Evolutionary conservation across 495 filamentous ascomycete species (phyloP), one percentile per base, ranked within the genome.

Genomic region (Amniculicola lignicola): DNA sequence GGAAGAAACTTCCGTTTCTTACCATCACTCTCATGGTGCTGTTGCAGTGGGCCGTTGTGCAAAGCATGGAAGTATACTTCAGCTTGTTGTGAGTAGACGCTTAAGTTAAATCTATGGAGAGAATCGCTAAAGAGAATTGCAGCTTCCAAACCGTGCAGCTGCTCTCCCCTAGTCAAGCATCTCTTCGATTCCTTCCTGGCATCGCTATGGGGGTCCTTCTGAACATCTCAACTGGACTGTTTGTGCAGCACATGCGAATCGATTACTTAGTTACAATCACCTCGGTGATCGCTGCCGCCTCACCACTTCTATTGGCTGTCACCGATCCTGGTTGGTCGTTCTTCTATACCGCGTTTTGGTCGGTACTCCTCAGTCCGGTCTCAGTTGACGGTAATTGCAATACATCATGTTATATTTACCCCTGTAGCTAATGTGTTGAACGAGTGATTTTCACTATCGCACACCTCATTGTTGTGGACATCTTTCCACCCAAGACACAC

Each of bases 11-110:
- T 0, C 66, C 71, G 0, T 83, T 82, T 46, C 69, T 76, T 0
- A 74, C 54, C 16, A 73, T 76, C 3, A 82, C 78, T 56, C 42
- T 79, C 12, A 79, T 77, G 59, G 74, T 83, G 0, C 54, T 79
- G 0, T 61, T 83, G 6, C 70, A 71, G 1, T 75, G 70, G 53
- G 80, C 71, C 3, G 73, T 75, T 0, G 43, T 75, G n/a, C 76
- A 79, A 29, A 66, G 64, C 2, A 75, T 78, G 62, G 79, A 82
- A 61, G 65, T 72, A 0, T 79, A 79, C 44, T 65, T 47, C 18
- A 71, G 68, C 43, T 57, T 77, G n/a, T 75, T 74, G 69, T 72
- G 57, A 59, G 57, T 58, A 22, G 10, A 6, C 10, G 4, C 21
- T 23, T 15, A 6, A 28, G n/a, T 50, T n/a, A n/a, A n/a, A n/a